Evolutionary conservation across 352 stramenopile species (phyloP).

Genomic region (Globisporangium ultimum): DNA sequence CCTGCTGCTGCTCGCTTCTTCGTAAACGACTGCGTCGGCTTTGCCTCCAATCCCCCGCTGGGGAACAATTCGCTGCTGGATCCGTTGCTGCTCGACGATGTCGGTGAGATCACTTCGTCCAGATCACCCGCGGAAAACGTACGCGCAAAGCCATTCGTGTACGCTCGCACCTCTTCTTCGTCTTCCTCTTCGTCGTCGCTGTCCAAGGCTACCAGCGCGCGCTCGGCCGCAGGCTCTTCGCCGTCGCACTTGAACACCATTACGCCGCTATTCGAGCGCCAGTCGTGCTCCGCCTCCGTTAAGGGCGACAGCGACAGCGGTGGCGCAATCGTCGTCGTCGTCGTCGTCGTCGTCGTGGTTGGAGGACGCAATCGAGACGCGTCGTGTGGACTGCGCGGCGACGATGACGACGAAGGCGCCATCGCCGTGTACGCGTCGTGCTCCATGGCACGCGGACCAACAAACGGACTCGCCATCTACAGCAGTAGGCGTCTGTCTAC

Average conservation of each 20-base stretch:
- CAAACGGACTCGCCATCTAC: too few relatives aligned
- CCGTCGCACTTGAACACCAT: constrained; percentile 17
- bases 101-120: constrained; percentile 36
- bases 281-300: neutral
- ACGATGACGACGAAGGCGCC: too few relatives aligned
- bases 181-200: constrained; percentile 7
- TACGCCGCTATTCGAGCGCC: constrained; percentile 18
- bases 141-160: constrained; percentile 10
- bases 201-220: neutral
- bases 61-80: constrained; percentile 29
- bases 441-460: too few relatives aligned
- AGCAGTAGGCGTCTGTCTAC: too few relatives aligned
- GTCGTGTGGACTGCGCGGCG: too few relatives aligned
- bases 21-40: neutral
- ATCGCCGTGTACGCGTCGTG: too few relatives aligned
- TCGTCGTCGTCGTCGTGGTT: neutral
- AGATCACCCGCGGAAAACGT: constrained; percentile 3
- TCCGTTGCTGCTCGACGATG: constrained; percentile 57
- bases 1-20: constrained; percentile 18
- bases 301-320: neutral
- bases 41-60: neutral
- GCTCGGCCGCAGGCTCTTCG: constrained; percentile 5
- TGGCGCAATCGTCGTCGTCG: neutral
- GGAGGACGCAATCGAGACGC: neutral
- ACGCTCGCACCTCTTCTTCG: constrained; percentile 9